Conservation (phyloP, 257 asterid genomes). For the Nicotiana sylvestris region DNA sequence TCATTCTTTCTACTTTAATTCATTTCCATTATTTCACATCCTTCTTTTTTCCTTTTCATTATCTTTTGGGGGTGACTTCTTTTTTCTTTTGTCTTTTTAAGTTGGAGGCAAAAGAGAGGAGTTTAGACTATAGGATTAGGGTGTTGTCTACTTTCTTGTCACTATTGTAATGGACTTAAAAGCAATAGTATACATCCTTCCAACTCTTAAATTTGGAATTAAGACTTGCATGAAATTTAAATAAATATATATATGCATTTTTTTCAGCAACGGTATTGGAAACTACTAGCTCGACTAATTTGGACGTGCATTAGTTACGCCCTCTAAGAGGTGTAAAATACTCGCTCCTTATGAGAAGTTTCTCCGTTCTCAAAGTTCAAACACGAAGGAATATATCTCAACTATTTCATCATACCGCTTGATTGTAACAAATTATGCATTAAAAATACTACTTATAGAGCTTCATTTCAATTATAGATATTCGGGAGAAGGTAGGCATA, state of each 20-base stretch:
- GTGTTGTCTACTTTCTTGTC: neutral
- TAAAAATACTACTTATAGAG: too few relatives aligned
- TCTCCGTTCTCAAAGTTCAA: neutral
- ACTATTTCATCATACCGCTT: neutral
- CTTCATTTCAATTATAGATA: neutral
- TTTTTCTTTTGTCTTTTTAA: neutral
- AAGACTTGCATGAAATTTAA: neutral
- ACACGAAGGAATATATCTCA: neutral
- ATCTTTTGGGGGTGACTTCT: neutral
- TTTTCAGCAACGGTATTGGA: neutral
- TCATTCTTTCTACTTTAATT: constrained; percentile 15
- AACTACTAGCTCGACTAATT: neutral
- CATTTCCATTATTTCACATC: neutral
- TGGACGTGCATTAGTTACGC: too few relatives aligned
- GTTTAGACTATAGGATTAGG: neutral
- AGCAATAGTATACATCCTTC: neutral
- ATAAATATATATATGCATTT: neutral
- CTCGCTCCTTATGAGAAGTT: neutral
- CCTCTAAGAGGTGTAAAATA: neutral
- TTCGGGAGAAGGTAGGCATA: too few relatives aligned
- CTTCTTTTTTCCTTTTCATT: neutral
- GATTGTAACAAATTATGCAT: neutral
- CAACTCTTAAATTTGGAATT: neutral
- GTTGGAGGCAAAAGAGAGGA: neutral
- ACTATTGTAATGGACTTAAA: neutral